Evolutionary conservation across 2,329 filamentous ascomycete species (phyloP), one percentile per base, ranked within the genome.

Genomic region (Phyllosticta capitalensis): DNA sequence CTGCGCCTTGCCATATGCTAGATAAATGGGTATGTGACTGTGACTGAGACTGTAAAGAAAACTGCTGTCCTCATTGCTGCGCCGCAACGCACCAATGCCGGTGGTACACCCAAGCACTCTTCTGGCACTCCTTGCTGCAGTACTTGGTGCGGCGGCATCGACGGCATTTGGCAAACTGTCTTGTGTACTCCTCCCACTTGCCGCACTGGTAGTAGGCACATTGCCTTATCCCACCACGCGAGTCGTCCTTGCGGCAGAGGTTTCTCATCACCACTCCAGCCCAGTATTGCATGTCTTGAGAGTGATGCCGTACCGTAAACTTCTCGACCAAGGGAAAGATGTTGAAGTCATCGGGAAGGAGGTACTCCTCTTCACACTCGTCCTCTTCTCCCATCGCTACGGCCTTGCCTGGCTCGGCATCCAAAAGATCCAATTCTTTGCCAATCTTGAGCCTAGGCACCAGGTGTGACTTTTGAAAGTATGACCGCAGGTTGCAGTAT

Each of bases 81-180:
- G 89, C 89, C 61, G 87, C 86, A 61, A 94, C 87, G 72, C 94
- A 99, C 94, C 94, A 99, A 76, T 97, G 95, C 62, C 94, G 86
- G 72, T 99, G 94, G 75, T 91, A 97, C 26, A 94, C 91, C 94
- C 94, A 99, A 9, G 94, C 95, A 67, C 90, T 95, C 80, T 97
- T 97, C 76, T 99, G 94, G 75, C 94, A 99, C 74, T 99, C 94
- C 76, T 99, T 99, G 82, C 92, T 96, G 85, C 94, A 99, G 78
- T 96, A 96, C 75, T 99, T 99, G 63, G 94, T 99, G 65, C 94
- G 86, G 66, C 94, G 86, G 77, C 94, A 99, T 64, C 94, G 87
- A 65, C 94, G 87, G 76, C 94, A 99, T 76, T 99, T 99, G 66
- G 94, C 94, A 74, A 99, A 99, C 71, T 99, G 92, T 63, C 94